These are phyloP conservation scores for Ceratobasidium sp. DNA, from an alignment of 1,284 basidiomycete genomes.

Conservation along the genomic window DNA sequence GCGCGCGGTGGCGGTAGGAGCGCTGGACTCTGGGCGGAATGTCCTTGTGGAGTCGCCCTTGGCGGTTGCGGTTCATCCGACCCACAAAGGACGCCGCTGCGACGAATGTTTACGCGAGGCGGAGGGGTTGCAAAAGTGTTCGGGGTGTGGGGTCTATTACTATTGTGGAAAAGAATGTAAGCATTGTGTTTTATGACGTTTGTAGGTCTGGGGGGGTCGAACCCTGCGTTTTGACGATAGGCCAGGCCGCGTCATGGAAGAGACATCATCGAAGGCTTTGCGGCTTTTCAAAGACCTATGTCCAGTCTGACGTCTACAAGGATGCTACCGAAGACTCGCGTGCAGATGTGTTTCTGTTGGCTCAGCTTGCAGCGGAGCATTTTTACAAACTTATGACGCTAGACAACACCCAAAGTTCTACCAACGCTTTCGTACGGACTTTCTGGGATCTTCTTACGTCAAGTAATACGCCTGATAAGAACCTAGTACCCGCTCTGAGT, in stretches of 20 bases:
- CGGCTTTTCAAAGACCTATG: slow-evolving; percentile 63
- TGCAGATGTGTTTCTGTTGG: slow-evolving; percentile 70
- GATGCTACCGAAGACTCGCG: slow-evolving; percentile 63
- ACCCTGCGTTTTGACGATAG: slow-evolving; percentile 56
- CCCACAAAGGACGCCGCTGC: slow-evolving; percentile 70
- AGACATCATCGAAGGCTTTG: slow-evolving; percentile 71
- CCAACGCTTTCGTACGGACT: slow-evolving; percentile 54
- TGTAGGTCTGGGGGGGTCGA: neutral
- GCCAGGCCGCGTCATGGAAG: slow-evolving; percentile 74
- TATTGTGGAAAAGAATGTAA: slow-evolving; percentile 73
- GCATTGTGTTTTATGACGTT: slow-evolving; percentile 48
- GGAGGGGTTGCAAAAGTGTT: slow-evolving; percentile 60
- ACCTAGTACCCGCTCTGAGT: neutral
- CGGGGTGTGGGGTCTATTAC: slow-evolving; percentile 73
- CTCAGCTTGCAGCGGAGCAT: slow-evolving; percentile 66
- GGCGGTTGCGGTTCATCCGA: slow-evolving; percentile 62
- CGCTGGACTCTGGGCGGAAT: slow-evolving; percentile 59
- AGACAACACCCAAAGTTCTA: slow-evolving; percentile 50
- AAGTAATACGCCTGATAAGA: neutral
- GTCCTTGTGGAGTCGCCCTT: slow-evolving; percentile 62
- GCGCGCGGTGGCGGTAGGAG: slow-evolving; percentile 59
- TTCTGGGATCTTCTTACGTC: slow-evolving; percentile 24
- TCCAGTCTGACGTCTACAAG: slow-evolving; percentile 61
- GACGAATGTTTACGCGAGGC: slow-evolving; percentile 65
- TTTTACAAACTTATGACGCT: slow-evolving; percentile 39